Evolutionary conservation across 257 asterid species (phyloP).

Genomic region (Prunella vulgaris): DNA sequence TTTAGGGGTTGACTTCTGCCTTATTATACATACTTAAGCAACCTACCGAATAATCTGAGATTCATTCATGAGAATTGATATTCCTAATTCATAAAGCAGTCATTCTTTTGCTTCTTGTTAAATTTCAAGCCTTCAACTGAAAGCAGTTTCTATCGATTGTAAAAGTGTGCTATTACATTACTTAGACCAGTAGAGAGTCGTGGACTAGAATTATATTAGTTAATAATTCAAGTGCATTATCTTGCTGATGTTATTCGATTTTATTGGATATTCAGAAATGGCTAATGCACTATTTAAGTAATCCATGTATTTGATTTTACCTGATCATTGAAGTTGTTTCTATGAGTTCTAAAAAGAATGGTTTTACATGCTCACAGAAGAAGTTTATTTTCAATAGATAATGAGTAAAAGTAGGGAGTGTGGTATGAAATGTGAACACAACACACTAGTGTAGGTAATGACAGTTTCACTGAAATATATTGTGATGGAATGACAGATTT

Average conservation of each 20-base stretch:
- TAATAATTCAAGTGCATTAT: background rate
- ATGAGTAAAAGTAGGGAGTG: too few relatives aligned
- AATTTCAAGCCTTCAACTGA: background rate
- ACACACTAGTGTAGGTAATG: too few relatives aligned
- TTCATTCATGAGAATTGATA: background rate
- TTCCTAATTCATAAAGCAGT: background rate
- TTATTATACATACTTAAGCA: background rate
- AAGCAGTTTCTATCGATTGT: background rate
- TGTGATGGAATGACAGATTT: too few relatives aligned
- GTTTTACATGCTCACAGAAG: too few relatives aligned
- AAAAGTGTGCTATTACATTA: background rate
- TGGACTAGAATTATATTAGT: too few relatives aligned
- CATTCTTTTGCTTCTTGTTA: background rate
- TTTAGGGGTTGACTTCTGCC: constrained; percentile 7
- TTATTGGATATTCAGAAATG: background rate
- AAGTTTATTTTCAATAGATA: too few relatives aligned
- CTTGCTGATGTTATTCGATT: background rate
- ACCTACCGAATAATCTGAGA: background rate
- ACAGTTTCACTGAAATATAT: too few relatives aligned
- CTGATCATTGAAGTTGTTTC: background rate
- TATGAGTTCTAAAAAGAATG: background rate
- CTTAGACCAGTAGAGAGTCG: background rate
- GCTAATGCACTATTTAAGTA: background rate
- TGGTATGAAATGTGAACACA: too few relatives aligned
- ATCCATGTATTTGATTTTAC: background rate